Evolutionary conservation across 1,139 yeast species (phyloP).

Genomic region (Nematodospora anomalae): DNA sequence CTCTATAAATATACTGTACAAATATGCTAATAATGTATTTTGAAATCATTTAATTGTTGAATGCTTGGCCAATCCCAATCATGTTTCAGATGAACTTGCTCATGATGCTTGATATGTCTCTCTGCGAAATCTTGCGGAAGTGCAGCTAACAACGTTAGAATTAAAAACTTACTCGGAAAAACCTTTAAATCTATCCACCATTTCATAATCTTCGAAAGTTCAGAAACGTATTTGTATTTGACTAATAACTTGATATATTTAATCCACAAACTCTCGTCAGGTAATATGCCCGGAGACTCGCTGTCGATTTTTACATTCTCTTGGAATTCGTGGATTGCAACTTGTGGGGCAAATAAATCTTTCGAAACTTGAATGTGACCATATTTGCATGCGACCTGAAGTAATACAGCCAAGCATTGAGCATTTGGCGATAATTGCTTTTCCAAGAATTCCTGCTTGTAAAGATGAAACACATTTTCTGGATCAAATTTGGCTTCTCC

Average conservation of each 20-base stretch:
- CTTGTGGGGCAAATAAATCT: slow-evolving; percentile 54
- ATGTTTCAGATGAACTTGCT: slow-evolving; percentile 19
- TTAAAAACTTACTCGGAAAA: slow-evolving; percentile 41
- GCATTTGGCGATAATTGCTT: slow-evolving; percentile 30
- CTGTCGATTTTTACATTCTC: slow-evolving; percentile 28
- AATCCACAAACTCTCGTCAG: slow-evolving; percentile 50
- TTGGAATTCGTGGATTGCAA: slow-evolving; percentile 60
- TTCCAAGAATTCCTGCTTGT: slow-evolving; percentile 24
- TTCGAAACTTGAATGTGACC: slow-evolving; percentile 40
- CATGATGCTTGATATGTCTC: slow-evolving; percentile 43
- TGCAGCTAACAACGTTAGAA: slow-evolving; percentile 37
- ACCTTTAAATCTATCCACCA: slow-evolving; percentile 61
- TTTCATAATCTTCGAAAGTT: slow-evolving; percentile 50
- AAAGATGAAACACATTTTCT: slow-evolving; percentile 32
- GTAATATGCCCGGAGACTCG: slow-evolving; percentile 30
- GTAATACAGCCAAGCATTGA: slow-evolving; percentile 42
- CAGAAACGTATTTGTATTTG: slow-evolving; percentile 47
- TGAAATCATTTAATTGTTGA: slow-evolving; percentile 16
- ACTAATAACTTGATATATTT: slow-evolving; percentile 52
- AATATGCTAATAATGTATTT: slow-evolving; percentile 2
- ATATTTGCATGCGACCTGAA: slow-evolving; percentile 34
- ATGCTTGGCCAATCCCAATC: slow-evolving; percentile 31
- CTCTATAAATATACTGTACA: background rate
- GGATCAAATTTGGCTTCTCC: slow-evolving; percentile 50
- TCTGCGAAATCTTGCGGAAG: slow-evolving; percentile 40